Evolutionary conservation across 768 basidiomycete genomes (phyloP).

Genomic region (Vararia minispora): DNA sequence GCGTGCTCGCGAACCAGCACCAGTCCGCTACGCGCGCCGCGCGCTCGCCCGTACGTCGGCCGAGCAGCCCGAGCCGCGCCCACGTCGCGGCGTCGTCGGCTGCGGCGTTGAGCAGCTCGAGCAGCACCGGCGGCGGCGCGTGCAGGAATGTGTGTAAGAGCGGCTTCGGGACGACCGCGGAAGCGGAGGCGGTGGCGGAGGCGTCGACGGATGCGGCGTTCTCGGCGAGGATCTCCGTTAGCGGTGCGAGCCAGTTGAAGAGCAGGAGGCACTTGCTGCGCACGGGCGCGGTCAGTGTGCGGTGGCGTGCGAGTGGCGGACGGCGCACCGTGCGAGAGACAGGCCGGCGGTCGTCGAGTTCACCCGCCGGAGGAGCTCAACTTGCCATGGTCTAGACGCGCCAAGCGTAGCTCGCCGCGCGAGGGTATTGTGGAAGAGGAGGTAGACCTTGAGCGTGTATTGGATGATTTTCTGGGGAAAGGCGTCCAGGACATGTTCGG

Average conservation of each 20-base stretch:
- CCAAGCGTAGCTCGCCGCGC: constrained; percentile 35
- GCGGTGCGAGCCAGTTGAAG: constrained; percentile 76
- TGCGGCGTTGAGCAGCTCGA: constrained; percentile 64
- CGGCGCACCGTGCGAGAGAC: constrained; percentile 57
- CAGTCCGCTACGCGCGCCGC: constrained; percentile 73
- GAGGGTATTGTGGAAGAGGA: constrained; percentile 54
- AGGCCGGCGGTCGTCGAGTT: constrained; percentile 53
- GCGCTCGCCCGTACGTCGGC: constrained; percentile 50
- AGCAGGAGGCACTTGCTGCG: constrained; percentile 67
- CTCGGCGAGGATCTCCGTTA: constrained; percentile 61
- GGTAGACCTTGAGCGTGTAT: constrained; percentile 66
- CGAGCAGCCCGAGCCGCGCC: constrained; percentile 57
- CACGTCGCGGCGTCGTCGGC: constrained; percentile 78
- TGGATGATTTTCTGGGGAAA: constrained; percentile 75
- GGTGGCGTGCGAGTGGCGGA: background rate
- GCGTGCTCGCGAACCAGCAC: constrained; percentile 76
- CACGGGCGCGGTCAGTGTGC: constrained; percentile 3
- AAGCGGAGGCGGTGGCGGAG: constrained; percentile 12
- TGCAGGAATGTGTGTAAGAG: constrained; percentile 68
- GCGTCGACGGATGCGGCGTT: constrained; percentile 42
- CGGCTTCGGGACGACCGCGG: too few relatives aligned
- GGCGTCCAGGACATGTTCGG: too few relatives aligned
- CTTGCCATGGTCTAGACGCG: constrained; percentile 40
- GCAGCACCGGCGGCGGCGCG: constrained; percentile 71
- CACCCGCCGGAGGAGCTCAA: constrained; percentile 46